phyloP scores from a whole-genome alignment of 176 grass and related monocot genomes.

The bread wheat (Triticum aestivum) region DNA sequence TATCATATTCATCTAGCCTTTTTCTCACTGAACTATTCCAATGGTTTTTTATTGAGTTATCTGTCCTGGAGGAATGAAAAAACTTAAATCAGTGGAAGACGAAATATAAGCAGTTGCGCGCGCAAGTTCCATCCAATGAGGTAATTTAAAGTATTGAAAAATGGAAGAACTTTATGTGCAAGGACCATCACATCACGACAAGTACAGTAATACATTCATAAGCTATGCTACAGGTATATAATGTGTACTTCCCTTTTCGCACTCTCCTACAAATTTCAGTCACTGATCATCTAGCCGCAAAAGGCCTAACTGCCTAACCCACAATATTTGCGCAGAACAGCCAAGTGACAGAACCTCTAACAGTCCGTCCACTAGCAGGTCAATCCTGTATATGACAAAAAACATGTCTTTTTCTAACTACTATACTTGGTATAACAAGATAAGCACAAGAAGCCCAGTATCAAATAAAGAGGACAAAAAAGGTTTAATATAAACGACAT shows the following conservation, averaged over 20 bases:
- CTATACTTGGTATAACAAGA: constrained; percentile 12
- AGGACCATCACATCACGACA: background rate
- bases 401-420: background rate
- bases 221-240: background rate
- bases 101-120: background rate
- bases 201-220: background rate
- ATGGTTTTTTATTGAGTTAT: constrained; percentile 97
- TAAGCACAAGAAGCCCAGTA: constrained; percentile 8
- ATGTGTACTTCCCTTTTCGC: background rate
- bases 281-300: background rate
- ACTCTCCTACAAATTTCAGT: background rate
- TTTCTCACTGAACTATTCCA: constrained; percentile 97
- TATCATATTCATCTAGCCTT: constrained; percentile 53
- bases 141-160: background rate
- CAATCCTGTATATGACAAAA: background rate
- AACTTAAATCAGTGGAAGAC: constrained; percentile 17
- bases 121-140: background rate
- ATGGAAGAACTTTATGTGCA: background rate
- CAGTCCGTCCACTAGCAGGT: background rate
- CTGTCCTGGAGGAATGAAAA: constrained; percentile 69
- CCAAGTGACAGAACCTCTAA: background rate
- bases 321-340: background rate
- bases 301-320: background rate
- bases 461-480: constrained; percentile 13
- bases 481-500: background rate